Conservation (phyloP, 345 rosid species). For the Aquilaria yunnanensis region DNA sequence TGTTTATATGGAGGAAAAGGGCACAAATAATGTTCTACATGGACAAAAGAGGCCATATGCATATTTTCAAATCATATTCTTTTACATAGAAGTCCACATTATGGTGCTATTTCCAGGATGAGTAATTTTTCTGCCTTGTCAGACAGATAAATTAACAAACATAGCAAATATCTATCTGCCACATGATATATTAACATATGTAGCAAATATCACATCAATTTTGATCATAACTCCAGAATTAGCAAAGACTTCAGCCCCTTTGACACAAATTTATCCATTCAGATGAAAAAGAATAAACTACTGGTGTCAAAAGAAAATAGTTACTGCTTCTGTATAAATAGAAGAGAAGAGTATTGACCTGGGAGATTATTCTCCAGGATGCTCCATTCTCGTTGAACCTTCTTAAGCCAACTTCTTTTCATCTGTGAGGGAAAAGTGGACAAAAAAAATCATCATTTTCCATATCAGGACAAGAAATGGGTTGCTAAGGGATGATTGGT, state of each 20-base stretch:
- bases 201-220: too few species aligned
- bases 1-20: too few species aligned
- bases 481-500: slow-evolving; percentile 7
- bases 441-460: slow-evolving; percentile 4
- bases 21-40: too few species aligned
- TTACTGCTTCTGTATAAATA: not conserved
- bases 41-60: too few species aligned
- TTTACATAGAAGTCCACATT: too few species aligned
- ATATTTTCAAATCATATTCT: too few species aligned
- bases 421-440: slow-evolving; percentile 33
- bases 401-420: slow-evolving; percentile 70
- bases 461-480: slow-evolving; percentile 1
- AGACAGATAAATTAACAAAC: not conserved
- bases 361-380: slow-evolving; percentile 68
- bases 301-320: not conserved
- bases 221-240: not conserved
- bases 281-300: too few species aligned
- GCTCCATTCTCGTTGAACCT: slow-evolving; percentile 92
- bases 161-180: not conserved
- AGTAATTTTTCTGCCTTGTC: too few species aligned
- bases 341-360: slow-evolving; percentile 38
- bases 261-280: not conserved
- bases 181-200: too few species aligned
- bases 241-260: not conserved
- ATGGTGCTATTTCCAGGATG: too few species aligned